Evolutionary conservation across 163 green algal genomes (phyloP).

Genomic region (Chlamydomonas reinhardtii): DNA sequence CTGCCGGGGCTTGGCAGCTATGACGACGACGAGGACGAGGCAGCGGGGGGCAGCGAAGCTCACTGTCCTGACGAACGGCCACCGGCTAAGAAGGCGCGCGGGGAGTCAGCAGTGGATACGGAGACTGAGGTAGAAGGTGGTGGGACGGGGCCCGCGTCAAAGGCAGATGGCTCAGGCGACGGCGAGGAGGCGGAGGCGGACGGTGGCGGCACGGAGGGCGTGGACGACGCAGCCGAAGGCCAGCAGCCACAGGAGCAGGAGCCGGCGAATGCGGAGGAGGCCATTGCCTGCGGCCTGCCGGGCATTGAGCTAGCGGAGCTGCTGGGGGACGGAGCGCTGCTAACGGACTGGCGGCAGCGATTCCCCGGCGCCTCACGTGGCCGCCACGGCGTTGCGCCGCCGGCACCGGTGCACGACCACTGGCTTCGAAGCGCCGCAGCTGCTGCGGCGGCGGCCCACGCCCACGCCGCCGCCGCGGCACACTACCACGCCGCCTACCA

Average conservation of each 20-base stretch:
- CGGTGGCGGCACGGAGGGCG: not conserved
- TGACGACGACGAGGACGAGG: no score
- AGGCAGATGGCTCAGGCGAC: not conserved
- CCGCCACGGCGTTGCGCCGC: constrained; percentile 7
- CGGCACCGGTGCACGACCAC: constrained; percentile 44
- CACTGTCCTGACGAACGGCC: no score
- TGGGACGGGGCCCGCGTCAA: not conserved
- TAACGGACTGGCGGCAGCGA: constrained; percentile 41
- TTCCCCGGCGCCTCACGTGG: not conserved
- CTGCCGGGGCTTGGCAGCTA: no score
- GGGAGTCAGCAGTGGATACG: no score
- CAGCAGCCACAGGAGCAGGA: not conserved
- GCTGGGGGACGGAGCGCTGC: constrained; percentile 25
- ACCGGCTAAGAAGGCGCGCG: no score
- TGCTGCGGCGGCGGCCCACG: not conserved
- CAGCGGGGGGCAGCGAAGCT: no score
- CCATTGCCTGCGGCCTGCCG: constrained; percentile 28
- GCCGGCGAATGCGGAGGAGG: not conserved
- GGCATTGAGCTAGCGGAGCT: constrained; percentile 45
- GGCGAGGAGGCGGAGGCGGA: not conserved
- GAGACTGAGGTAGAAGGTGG: no score
- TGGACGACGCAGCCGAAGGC: not conserved
- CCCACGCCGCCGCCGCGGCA: not conserved
- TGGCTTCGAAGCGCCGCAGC: constrained; percentile 41
- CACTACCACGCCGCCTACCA: not conserved